A percentile compares a stretch with the other conserved stretches of the same genome.
phyloP scores from a whole-genome alignment of 1,284 basidiomycete genomes.

The Coniophora puteana region DNA sequence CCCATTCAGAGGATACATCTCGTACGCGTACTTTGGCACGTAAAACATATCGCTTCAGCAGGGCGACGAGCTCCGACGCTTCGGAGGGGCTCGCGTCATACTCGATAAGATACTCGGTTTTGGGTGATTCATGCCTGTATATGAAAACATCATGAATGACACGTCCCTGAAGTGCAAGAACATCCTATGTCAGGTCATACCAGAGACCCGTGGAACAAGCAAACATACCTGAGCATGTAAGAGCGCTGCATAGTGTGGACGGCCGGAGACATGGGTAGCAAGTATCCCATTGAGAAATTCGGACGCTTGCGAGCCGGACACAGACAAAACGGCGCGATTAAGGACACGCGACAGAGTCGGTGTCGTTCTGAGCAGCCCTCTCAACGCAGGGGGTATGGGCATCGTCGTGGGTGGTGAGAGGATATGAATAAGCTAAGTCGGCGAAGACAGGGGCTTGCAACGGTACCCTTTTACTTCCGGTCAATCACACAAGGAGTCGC shows the following conservation, averaged over 20 bases:
- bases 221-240: slow-evolving; percentile 78
- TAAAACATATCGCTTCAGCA: slow-evolving; percentile 84
- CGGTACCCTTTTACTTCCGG: no score
- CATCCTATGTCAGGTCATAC: slow-evolving; percentile 11
- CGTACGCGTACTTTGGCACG: slow-evolving; percentile 85
- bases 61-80: slow-evolving; percentile 53
- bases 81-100: slow-evolving; percentile 59
- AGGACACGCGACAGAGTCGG: slow-evolving; percentile 63
- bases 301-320: slow-evolving; percentile 79
- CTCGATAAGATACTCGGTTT: slow-evolving; percentile 70
- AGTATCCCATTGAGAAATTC: slow-evolving; percentile 90
- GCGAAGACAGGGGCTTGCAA: no score
- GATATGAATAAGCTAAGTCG: slow-evolving; percentile 8
- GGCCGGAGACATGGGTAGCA: slow-evolving; percentile 53
- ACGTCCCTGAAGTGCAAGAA: slow-evolving; percentile 61
- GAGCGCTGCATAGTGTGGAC: slow-evolving; percentile 76
- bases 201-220: slow-evolving; percentile 11
- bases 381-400: slow-evolving; percentile 35
- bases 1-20: slow-evolving; percentile 73
- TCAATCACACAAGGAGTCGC: neutral
- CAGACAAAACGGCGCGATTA: slow-evolving; percentile 64
- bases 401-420: slow-evolving; percentile 14
- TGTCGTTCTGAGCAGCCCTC: slow-evolving; percentile 41
- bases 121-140: slow-evolving; percentile 56
- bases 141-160: slow-evolving; percentile 88